phyloP scores from a whole-genome alignment of 2,329 filamentous ascomycete genomes.

The Sordariomycetes sp. region DNA sequence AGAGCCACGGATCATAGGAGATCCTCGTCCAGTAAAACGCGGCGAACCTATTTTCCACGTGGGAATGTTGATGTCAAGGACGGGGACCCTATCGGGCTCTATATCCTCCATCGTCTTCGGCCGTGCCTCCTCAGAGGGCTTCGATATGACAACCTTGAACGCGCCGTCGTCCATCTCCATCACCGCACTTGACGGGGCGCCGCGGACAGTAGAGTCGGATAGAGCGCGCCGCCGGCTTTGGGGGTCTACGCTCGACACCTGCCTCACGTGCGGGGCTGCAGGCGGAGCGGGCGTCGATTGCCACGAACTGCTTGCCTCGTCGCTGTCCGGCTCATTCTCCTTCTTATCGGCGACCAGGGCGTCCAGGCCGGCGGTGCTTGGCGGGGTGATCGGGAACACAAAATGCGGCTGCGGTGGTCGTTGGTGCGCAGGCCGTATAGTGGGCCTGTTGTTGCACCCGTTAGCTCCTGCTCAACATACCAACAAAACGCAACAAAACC shows the following conservation, averaged over 20 bases:
- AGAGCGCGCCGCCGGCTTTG: conserved; percentile 49
- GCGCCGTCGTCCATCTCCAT: conserved; percentile 52
- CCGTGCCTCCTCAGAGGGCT: conserved; percentile 48
- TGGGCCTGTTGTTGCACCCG: conserved; percentile 35
- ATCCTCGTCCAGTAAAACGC: conserved; percentile 66
- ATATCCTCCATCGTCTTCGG: conserved; percentile 54
- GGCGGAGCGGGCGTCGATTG: background rate
- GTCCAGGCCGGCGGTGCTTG: conserved; percentile 47
- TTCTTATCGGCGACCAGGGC: conserved; percentile 20
- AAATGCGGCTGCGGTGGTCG: conserved; percentile 51
- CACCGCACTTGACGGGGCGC: conserved; percentile 32
- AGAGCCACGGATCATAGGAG: conserved; percentile 70
- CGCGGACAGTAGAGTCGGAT: conserved; percentile 69
- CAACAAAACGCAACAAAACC: background rate
- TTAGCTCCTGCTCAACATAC: background rate
- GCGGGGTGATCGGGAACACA: conserved; percentile 49
- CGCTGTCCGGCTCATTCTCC: conserved; percentile 13
- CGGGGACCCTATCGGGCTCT: conserved; percentile 31
- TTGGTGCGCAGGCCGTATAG: conserved; percentile 49
- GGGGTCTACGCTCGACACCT: background rate
- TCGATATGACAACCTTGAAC: conserved; percentile 72
- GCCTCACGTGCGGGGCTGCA: background rate
- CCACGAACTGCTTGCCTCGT: background rate
- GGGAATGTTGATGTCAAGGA: conserved; percentile 68
- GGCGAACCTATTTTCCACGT: conserved; percentile 77